These are phyloP conservation scores for Arabidopsis lyrata DNA, from an alignment of 441 rosid species.

Conservation along the genomic window DNA sequence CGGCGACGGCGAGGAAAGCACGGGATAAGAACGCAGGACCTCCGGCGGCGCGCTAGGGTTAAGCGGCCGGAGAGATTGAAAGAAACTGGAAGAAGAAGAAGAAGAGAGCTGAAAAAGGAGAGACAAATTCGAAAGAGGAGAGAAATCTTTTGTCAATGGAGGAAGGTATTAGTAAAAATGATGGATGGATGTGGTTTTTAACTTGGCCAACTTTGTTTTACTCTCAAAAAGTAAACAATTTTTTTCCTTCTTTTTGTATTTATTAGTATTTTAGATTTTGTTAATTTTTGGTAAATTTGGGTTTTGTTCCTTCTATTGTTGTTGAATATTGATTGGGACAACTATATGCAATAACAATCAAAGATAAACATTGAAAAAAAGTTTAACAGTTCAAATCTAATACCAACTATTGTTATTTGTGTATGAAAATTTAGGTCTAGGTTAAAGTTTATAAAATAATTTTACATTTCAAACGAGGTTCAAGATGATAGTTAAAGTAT, in stretches of 20 bases:
- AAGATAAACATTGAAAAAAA: too few relatives aligned
- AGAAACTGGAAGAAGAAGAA: constrained; percentile 39
- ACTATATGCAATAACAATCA: too few relatives aligned
- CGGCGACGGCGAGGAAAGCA: neutral
- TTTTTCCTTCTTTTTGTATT: neutral
- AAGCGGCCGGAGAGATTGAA: constrained; percentile 31
- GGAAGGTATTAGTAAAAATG: neutral
- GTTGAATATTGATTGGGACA: neutral
- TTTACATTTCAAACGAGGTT: too few relatives aligned
- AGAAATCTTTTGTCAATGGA: constrained; percentile 31
- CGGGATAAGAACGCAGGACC: constrained; percentile 19
- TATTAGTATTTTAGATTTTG: neutral
- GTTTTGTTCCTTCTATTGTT: neutral
- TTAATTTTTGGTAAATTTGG: neutral
- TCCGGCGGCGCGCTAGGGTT: constrained; percentile 31
- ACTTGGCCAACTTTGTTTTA: neutral
- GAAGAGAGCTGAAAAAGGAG: neutral
- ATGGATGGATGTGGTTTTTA: constrained; percentile 24
- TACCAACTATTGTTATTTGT: too few relatives aligned
- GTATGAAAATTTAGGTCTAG: too few relatives aligned
- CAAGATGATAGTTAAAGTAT: too few relatives aligned
- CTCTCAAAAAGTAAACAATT: neutral
- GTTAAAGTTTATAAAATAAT: too few relatives aligned
- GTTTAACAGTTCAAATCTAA: too few relatives aligned
- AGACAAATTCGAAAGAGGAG: constrained; percentile 13